These are phyloP conservation scores for Microdochium nivale DNA, from an alignment of 2,329 filamentous ascomycete species.

Conservation along the genomic window DNA sequence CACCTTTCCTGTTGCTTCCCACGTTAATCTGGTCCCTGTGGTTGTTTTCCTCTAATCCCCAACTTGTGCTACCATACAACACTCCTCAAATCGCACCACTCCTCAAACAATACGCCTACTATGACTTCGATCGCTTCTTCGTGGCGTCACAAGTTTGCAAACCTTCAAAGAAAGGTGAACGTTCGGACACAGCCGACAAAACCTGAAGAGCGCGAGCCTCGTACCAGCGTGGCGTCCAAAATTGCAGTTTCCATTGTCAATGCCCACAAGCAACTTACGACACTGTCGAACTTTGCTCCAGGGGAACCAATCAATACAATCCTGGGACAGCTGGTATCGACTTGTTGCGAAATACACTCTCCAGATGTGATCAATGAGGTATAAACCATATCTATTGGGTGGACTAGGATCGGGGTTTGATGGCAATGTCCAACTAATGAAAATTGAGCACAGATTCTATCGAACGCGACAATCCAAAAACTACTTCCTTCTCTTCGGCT, in stretches of 20 bases:
- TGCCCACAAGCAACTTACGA: not conserved
- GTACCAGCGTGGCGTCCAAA: not conserved
- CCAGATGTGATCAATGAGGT: not conserved
- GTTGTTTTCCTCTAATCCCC: too few species aligned
- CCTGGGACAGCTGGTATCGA: not conserved
- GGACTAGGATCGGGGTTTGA: not conserved
- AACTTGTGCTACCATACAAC: too few species aligned
- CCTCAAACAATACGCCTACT: too few species aligned
- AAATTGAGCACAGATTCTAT: constrained; percentile 20
- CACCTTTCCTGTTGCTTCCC: too few species aligned
- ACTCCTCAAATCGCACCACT: too few species aligned
- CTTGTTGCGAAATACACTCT: not conserved
- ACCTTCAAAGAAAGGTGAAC: too few species aligned
- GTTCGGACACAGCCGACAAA: too few species aligned
- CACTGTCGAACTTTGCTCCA: not conserved
- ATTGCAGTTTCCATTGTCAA: not conserved
- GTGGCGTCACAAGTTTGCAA: too few species aligned
- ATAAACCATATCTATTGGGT: not conserved
- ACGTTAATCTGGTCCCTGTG: too few species aligned
- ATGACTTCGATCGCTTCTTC: too few species aligned
- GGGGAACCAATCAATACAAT: not conserved
- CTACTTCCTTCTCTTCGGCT: constrained; percentile 27
- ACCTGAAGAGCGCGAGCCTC: not conserved
- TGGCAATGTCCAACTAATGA: not conserved
- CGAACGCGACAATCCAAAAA: constrained; percentile 16